Evolutionary conservation across 1,284 basidiomycete species (phyloP), one percentile per base, ranked within the genome.

Genomic region (Pisolithus thermaeus): DNA sequence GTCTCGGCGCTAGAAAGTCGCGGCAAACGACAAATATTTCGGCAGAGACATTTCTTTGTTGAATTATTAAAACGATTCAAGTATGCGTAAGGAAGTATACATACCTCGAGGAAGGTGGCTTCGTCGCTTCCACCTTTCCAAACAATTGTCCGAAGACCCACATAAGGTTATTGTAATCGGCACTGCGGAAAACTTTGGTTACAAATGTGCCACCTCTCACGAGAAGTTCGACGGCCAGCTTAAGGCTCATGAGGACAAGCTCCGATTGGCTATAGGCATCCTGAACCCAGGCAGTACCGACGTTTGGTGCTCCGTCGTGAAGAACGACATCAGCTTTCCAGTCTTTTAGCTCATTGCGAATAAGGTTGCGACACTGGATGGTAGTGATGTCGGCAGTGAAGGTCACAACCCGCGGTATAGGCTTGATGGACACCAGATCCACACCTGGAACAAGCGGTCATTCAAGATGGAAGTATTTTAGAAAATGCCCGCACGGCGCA

Each of bases 251-350:
- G 53, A 99, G 80, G 52, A 97, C 96, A 54, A 99, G 87, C 70
- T 99, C 97, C 46, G 92, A 92, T 68, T 99, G 97, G 55, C 86
- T 87, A 75, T 96, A 99, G 1, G 97, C 97, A 72, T 99, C 97
- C 70, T 99, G 97, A 54, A 99, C 84, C 97, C 97, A 99, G 12
- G 97, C 97, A 27, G 94, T 92, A 78, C 97, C 97, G 70, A 99
- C 97, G 69, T 99, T 99, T 40, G 97, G 97, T 40, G 97, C 97
- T 78, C 97, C 97, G 72, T 99, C 97, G 71, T 99, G 97, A 51
- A 99, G 81, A n/a, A 99, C 95, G 51, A 99, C 83, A 68, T 99
- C 97, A n/a, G 97, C 97, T 72, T 95, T 97, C 96, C 97, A 99
- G 70, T 98, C 95, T 70, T 99, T 98, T 58, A 99, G 75, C 70